Conservation (phyloP, 208 protist genomes). For the Entamoeba histolytica region DNA sequence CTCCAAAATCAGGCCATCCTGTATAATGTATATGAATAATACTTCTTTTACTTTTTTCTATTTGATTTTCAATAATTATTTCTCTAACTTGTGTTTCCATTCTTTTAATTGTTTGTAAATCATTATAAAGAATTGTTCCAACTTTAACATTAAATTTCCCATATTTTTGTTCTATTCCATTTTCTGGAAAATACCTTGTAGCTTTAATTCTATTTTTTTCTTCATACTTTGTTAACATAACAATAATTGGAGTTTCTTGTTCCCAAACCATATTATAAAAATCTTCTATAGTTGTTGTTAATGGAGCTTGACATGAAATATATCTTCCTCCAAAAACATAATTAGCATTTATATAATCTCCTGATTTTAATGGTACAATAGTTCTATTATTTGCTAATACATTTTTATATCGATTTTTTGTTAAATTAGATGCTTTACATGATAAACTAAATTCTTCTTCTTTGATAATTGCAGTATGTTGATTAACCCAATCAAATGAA, state of each 20-base stretch:
- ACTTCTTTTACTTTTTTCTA: neutral
- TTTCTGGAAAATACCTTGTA: neutral
- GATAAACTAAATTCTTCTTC: too few relatives aligned
- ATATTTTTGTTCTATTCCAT: neutral
- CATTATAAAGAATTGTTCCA: neutral
- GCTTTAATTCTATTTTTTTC: neutral
- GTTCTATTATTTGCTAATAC: neutral
- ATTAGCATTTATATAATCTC: neutral
- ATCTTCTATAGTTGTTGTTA: neutral
- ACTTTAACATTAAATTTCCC: neutral
- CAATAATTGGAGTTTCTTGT: neutral
- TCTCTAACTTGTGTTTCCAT: neutral
- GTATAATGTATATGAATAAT: neutral
- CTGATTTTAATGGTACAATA: neutral
- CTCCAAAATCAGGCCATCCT: neutral
- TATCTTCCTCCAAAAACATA: neutral
- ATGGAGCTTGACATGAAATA: neutral
- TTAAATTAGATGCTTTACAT: neutral
- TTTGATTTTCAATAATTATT: neutral
- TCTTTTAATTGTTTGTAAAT: neutral
- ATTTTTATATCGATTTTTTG: neutral
- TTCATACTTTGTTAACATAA: neutral
- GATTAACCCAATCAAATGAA: neutral
- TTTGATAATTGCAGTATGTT: neutral
- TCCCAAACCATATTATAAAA: neutral